Evolutionary conservation across 2,329 filamentous ascomycete genomes (phyloP).

Genomic region (Fusarium odoratissimum): DNA sequence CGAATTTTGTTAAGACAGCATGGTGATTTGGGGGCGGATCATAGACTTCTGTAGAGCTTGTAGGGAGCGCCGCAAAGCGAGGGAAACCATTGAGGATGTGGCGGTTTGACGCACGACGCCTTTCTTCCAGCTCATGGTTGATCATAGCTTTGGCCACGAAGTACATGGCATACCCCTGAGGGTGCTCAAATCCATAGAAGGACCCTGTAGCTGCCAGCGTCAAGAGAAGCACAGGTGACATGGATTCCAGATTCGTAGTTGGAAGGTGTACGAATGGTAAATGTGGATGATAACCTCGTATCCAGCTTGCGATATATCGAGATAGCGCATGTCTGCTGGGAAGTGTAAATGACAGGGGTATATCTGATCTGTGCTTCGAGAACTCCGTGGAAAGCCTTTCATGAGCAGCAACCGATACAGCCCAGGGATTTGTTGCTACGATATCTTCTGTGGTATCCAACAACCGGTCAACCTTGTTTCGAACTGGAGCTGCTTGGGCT

Average conservation of each 20-base stretch:
- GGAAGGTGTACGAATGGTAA: conserved; percentile 22
- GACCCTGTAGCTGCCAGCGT: neutral
- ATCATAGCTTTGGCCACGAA: neutral
- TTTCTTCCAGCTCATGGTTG: neutral
- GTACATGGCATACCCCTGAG: neutral
- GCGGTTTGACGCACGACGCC: neutral
- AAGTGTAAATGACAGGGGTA: neutral
- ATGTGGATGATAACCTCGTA: conserved; percentile 21
- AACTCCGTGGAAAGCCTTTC: neutral
- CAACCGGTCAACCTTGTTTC: neutral
- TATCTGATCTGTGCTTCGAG: neutral
- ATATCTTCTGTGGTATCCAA: neutral
- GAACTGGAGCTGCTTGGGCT: neutral
- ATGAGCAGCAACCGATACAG: neutral
- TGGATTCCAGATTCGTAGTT: conserved; percentile 7
- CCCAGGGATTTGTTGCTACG: neutral
- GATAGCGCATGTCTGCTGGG: conserved; percentile 23
- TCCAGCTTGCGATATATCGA: conserved; percentile 24
- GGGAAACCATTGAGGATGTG: neutral
- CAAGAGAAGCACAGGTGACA: neutral
- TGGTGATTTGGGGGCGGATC: neutral
- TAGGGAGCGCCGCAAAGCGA: neutral
- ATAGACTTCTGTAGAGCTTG: neutral
- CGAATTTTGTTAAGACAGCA: neutral
- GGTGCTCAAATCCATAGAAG: neutral